Evolutionary conservation across 345 rosid species (phyloP).

Genomic region (Pelargonium nanum): DNA sequence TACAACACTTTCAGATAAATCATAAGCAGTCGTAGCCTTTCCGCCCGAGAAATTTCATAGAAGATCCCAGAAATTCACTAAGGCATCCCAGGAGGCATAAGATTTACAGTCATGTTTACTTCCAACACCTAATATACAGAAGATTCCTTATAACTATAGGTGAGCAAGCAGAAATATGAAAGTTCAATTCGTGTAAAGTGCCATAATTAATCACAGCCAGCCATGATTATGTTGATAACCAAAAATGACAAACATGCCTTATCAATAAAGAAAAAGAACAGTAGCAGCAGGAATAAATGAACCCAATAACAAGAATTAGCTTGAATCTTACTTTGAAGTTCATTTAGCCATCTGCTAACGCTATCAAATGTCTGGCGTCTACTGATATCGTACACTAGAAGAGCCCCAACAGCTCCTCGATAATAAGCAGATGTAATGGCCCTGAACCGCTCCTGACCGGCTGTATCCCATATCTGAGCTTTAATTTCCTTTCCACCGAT

Average conservation of each 20-base stretch:
- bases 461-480: slow-evolving; percentile 99
- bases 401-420: slow-evolving; percentile 98
- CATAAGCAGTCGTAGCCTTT: too few species aligned
- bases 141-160: too few species aligned
- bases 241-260: background rate
- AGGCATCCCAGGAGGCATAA: too few species aligned
- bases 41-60: too few species aligned
- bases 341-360: slow-evolving; percentile 92
- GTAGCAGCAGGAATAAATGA: background rate
- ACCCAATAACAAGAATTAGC: background rate
- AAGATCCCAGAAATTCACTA: background rate
- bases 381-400: slow-evolving; percentile 86
- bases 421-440: slow-evolving; percentile 97
- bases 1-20: too few species aligned
- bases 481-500: slow-evolving; percentile 85
- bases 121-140: too few species aligned
- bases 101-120: too few species aligned
- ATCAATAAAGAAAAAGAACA: background rate
- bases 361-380: slow-evolving; percentile 86
- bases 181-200: too few species aligned
- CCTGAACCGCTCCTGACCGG: slow-evolving; percentile 97
- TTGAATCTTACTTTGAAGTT: slow-evolving; percentile 74
- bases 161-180: too few species aligned
- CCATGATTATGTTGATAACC: background rate
- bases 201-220: too few species aligned